These are phyloP conservation scores for Trametes polyzona DNA, from an alignment of 1,284 basidiomycete genomes.

Conservation along the genomic window DNA sequence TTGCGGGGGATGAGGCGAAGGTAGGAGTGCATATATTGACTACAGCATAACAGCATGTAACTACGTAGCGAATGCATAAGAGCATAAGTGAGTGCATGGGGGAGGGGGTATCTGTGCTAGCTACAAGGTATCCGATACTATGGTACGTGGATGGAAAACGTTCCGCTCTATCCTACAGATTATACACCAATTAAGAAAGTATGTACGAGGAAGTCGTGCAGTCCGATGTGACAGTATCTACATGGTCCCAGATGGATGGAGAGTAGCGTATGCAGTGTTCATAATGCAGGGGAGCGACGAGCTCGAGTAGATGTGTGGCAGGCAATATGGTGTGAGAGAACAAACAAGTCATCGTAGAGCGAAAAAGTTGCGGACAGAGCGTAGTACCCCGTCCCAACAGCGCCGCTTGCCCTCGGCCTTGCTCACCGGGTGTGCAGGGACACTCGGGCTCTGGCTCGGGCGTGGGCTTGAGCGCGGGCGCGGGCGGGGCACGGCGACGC, in stretches of 20 bases:
- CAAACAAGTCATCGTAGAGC: not conserved
- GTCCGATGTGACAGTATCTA: not conserved
- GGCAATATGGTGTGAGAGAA: not conserved
- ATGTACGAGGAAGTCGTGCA: not conserved
- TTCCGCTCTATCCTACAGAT: not conserved
- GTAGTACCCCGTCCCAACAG: constrained; percentile 5
- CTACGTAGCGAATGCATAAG: not conserved
- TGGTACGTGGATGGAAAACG: too few relatives aligned
- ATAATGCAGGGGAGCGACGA: not conserved
- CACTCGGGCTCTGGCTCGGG: too few relatives aligned
- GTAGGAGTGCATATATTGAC: not conserved
- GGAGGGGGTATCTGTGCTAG: not conserved
- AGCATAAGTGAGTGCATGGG: not conserved
- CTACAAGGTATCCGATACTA: constrained; percentile 1
- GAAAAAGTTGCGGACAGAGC: not conserved
- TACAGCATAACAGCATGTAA: not conserved
- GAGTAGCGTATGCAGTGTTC: not conserved
- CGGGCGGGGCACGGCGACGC: too few relatives aligned
- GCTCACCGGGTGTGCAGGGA: too few relatives aligned
- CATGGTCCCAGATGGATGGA: not conserved
- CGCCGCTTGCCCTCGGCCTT: not conserved
- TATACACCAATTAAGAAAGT: not conserved
- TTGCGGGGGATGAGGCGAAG: not conserved
- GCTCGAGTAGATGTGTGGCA: not conserved
- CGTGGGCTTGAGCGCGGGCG: not conserved